These are phyloP conservation scores for Millerozyma miso DNA, from an alignment of 805 yeast species.

Conservation along the genomic window DNA sequence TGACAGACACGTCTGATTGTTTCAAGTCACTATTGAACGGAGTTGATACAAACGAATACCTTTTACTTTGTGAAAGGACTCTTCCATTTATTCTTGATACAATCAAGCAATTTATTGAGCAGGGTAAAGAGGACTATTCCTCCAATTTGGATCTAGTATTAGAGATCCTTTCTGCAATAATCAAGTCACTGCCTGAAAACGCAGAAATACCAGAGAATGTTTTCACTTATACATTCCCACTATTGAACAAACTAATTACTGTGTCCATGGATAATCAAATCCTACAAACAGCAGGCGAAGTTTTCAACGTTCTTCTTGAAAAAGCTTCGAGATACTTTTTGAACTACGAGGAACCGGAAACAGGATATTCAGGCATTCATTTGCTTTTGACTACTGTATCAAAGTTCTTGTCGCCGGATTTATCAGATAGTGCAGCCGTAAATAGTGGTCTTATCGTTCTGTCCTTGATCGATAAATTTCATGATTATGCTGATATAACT, in stretches of 20 bases:
- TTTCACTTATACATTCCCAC: conserved; percentile 42
- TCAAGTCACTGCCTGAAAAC: conserved; percentile 38
- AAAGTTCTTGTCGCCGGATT: conserved; percentile 63
- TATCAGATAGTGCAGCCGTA: conserved; percentile 78
- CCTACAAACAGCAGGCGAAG: conserved; percentile 72
- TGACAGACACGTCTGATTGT: conserved; percentile 65
- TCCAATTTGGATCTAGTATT: conserved; percentile 57
- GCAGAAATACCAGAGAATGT: conserved; percentile 34
- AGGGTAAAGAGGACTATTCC: conserved; percentile 43
- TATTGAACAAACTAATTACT: conserved; percentile 36
- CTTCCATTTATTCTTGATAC: conserved; percentile 47
- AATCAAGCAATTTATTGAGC: conserved; percentile 23
- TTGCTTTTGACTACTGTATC: conserved; percentile 61
- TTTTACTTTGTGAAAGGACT: conserved; percentile 44
- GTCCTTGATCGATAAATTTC: conserved; percentile 52
- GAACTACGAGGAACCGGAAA: conserved; percentile 26
- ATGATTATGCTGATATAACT: conserved; percentile 30
- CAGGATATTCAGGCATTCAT: conserved; percentile 45
- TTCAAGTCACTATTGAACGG: conserved; percentile 54
- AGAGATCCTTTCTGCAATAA: conserved; percentile 51
- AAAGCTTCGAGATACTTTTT: conserved; percentile 32
- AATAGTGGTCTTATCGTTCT: conserved; percentile 68
- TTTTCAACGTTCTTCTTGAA: conserved; percentile 57
- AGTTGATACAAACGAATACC: conserved; percentile 43
- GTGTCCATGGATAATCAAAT: conserved; percentile 68